A percentile compares a stretch with the other conserved stretches of the same genome.
phyloP scores from a whole-genome alignment of 83 land plant species.

The Picea engelmannii region DNA sequence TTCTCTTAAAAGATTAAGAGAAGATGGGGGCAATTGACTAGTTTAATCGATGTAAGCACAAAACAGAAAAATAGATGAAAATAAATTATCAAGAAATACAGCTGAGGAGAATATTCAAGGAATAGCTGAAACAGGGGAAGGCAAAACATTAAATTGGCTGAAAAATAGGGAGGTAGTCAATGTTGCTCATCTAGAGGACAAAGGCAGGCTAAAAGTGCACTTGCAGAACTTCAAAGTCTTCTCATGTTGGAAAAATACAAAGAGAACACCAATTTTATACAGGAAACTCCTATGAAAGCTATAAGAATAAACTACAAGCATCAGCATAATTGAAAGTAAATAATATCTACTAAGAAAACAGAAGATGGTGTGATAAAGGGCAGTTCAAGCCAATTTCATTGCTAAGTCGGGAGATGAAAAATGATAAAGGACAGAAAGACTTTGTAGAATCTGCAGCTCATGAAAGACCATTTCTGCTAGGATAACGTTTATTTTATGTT shows the following conservation, averaged over 20 bases:
- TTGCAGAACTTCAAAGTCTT: background rate
- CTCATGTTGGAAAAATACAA: background rate
- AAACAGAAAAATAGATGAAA: background rate
- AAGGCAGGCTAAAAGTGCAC: background rate
- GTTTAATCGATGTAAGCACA: background rate
- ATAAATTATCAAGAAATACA: background rate
- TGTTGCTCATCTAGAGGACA: background rate
- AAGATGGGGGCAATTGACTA: background rate
- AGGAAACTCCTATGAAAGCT: background rate
- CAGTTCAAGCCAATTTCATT: background rate
- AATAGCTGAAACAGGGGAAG: background rate
- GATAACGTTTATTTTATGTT: no score
- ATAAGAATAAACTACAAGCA: no score
- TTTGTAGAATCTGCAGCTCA: background rate
- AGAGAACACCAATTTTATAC: background rate
- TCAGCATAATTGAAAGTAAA: background rate
- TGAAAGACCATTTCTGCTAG: no score
- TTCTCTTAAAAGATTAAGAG: background rate
- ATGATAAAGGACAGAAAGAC: background rate
- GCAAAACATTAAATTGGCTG: background rate
- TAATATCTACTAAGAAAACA: background rate
- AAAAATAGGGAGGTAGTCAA: background rate
- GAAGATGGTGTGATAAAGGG: background rate
- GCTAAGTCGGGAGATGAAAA: background rate
- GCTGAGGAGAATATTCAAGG: background rate